Conservation (phyloP, 495 filamentous ascomycete species). For the Darksidea phi region DNA sequence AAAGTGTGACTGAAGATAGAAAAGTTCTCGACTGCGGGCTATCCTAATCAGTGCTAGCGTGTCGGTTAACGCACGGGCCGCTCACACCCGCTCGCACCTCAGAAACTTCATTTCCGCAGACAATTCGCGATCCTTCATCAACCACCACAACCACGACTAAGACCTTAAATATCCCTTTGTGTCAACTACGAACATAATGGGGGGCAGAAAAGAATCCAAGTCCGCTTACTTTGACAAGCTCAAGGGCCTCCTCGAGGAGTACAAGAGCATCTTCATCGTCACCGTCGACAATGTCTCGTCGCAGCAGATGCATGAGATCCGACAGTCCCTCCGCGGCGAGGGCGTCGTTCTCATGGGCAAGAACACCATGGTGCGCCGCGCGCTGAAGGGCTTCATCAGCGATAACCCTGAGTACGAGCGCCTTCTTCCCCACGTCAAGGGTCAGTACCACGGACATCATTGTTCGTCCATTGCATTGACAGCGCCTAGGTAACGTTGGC, state of each 20-base stretch:
- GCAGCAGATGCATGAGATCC: constrained; percentile 99
- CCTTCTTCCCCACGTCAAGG: constrained; percentile 91
- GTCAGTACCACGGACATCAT: constrained; percentile 41
- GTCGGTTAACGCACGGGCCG: background rate
- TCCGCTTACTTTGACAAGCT: constrained; percentile 99
- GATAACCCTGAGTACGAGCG: constrained; percentile 97
- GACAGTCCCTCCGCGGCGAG: constrained; percentile 69
- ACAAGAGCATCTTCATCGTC: constrained; percentile 96
- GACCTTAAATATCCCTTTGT: constrained; percentile 44
- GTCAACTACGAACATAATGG: constrained; percentile 77
- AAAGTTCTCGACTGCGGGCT: background rate
- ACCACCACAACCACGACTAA: constrained; percentile 20
- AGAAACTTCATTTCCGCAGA: constrained; percentile 1
- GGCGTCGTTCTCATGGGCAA: constrained; percentile 98
- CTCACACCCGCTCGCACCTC: constrained; percentile 6
- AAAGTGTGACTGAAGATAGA: background rate
- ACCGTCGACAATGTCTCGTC: constrained; percentile 69
- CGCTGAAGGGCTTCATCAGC: constrained; percentile 87
- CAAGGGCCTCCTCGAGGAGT: constrained; percentile 70
- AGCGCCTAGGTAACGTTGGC: constrained; percentile 71
- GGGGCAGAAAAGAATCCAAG: constrained; percentile 94
- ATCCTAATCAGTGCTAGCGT: constrained; percentile 12
- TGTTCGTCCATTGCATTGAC: constrained; percentile 26
- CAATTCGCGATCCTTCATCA: background rate
- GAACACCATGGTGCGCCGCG: constrained; percentile 99